A percentile compares a stretch with the other conserved stretches of the same genome.
phyloP scores from a whole-genome alignment of 805 yeast species.

The Cephaloascus fragrans region DNA sequence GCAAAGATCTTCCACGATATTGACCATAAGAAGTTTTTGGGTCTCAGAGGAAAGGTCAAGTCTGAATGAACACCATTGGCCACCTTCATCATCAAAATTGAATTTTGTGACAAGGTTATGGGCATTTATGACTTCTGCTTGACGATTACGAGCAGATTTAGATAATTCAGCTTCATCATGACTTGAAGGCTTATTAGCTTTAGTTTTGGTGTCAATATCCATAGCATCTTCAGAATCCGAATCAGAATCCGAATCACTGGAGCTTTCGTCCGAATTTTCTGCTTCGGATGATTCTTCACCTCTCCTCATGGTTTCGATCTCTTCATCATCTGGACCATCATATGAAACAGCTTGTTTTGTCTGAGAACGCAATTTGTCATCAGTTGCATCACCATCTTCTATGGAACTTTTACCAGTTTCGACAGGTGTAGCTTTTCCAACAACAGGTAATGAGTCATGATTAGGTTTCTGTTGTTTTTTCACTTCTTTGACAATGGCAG shows the following conservation, averaged over 20 bases:
- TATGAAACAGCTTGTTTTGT: conserved; percentile 84
- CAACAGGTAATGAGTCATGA: conserved; percentile 43
- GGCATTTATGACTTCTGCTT: conserved; percentile 65
- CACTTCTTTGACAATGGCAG: conserved; percentile 68
- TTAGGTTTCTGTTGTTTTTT: conserved; percentile 60
- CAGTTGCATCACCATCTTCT: conserved; percentile 53
- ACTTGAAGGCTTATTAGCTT: conserved; percentile 4
- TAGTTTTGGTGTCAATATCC: conserved; percentile 14
- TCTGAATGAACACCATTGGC: conserved; percentile 90
- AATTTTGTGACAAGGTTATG: conserved; percentile 70
- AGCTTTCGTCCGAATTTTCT: conserved; percentile 33
- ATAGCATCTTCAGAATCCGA: conserved; percentile 29
- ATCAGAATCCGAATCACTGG: conserved; percentile 27
- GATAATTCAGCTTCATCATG: conserved; percentile 26
- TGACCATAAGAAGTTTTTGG: conserved; percentile 93
- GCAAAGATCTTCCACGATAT: conserved; percentile 88
- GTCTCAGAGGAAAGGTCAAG: conserved; percentile 76
- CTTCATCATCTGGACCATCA: conserved; percentile 94
- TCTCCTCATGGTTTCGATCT: conserved; percentile 77
- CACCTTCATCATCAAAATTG: conserved; percentile 81
- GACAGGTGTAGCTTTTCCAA: conserved; percentile 64
- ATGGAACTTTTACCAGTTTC: conserved; percentile 32
- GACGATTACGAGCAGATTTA: conserved; percentile 71
- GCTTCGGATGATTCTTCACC: conserved; percentile 76
- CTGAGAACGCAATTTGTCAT: conserved; percentile 49